A percentile compares a stretch with the other conserved stretches of the same genome.
Evolutionary conservation across 495 filamentous ascomycete species (phyloP).

Genomic region (Hypoxylon perforatum): DNA sequence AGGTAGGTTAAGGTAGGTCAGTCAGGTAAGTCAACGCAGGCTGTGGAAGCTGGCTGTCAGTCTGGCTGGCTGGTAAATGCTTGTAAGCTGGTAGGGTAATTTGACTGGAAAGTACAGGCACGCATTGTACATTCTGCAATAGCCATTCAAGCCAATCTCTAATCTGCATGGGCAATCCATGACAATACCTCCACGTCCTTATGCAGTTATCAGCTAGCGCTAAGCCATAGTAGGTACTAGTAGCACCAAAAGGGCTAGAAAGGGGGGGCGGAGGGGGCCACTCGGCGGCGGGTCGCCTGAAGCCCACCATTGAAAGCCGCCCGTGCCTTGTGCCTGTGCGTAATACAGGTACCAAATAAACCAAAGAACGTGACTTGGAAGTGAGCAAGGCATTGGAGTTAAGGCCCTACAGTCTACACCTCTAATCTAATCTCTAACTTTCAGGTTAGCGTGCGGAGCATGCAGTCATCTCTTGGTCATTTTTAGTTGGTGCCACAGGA

Average conservation of each 20-base stretch:
- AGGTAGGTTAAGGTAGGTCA: conserved; percentile 7
- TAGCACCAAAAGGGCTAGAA: background rate
- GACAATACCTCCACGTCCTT: background rate
- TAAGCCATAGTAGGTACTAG: too few relatives aligned
- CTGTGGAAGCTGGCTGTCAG: background rate
- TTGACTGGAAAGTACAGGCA: conserved; percentile 34
- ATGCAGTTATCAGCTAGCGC: conserved; percentile 43
- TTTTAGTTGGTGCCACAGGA: background rate
- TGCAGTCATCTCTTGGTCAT: conserved; percentile 5
- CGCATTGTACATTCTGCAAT: conserved; percentile 18
- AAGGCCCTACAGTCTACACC: too few relatives aligned
- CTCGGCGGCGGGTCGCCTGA: conserved; percentile 36
- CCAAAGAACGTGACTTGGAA: too few relatives aligned
- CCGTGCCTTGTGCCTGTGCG: conserved; percentile 35
- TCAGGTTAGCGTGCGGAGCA: conserved; percentile 32
- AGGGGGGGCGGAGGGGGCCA: conserved; percentile 23
- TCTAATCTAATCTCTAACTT: too few relatives aligned
- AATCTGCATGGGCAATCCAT: background rate
- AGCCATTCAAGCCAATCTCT: background rate
- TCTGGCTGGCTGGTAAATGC: background rate
- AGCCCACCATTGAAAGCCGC: conserved; percentile 6
- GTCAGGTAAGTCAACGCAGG: conserved; percentile 11
- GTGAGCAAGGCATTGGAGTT: too few relatives aligned
- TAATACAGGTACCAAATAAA: conserved; percentile 35
- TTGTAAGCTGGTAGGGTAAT: conserved; percentile 14